Evolutionary conservation across 495 filamentous ascomycete species (phyloP).

Genomic region (Hypoxylon lienhwacheense): DNA sequence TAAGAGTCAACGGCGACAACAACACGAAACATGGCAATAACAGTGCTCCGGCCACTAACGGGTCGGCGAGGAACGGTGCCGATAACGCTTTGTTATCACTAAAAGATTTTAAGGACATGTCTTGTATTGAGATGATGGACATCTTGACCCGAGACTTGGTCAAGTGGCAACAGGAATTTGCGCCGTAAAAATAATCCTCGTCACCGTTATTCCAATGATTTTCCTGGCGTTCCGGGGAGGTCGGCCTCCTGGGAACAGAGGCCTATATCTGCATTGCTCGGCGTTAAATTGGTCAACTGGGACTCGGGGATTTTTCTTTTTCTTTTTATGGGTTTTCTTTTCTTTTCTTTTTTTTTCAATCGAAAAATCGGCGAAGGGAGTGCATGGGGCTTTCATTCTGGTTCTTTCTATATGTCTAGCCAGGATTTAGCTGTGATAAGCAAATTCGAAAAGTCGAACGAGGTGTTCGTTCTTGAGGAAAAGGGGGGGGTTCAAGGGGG

Average conservation of each 20-base stretch:
- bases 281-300: slow-evolving; percentile 15
- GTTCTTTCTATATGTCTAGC: too few species aligned
- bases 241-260: slow-evolving; percentile 9
- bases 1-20: slow-evolving; percentile 41
- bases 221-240: slow-evolving; percentile 13
- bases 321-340: not conserved
- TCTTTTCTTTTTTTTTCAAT: slow-evolving; percentile 8
- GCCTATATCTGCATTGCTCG: slow-evolving; percentile 14
- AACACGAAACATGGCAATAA: slow-evolving; percentile 26
- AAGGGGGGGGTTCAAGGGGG: too few species aligned
- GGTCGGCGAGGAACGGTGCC: slow-evolving; percentile 11
- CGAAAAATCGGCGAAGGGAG: too few species aligned
- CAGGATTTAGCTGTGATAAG: slow-evolving; percentile 22
- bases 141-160: slow-evolving; percentile 71
- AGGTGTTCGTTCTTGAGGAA: too few species aligned
- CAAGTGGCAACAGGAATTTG: slow-evolving; percentile 72
- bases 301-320: slow-evolving; percentile 1
- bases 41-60: slow-evolving; percentile 7
- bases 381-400: too few species aligned
- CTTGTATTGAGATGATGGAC: slow-evolving; percentile 81
- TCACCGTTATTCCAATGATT: not conserved
- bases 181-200: slow-evolving; percentile 26
- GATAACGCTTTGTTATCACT: slow-evolving; percentile 27
- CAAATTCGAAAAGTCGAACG: slow-evolving; percentile 12
- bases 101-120: slow-evolving; percentile 65